Conservation (phyloP, 345 rosid species). For the Excoecaria agallocha region DNA sequence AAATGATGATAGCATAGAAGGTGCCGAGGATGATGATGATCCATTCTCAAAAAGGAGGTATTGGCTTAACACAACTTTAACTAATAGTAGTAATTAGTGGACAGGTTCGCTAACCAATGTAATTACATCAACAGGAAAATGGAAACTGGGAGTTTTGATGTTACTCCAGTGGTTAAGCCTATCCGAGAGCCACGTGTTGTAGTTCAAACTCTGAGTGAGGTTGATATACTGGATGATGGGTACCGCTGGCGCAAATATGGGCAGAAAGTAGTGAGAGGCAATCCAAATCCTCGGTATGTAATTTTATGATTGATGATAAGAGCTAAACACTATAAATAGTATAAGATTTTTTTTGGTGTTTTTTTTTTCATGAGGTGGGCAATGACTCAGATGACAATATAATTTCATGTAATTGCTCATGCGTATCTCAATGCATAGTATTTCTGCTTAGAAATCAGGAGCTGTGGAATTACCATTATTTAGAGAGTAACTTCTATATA, state of each 20-base stretch:
- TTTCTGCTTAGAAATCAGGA: neutral
- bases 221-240: constrained; percentile 97
- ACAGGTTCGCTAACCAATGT: constrained; percentile 20
- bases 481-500: neutral
- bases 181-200: constrained; percentile 98
- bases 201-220: constrained; percentile 95
- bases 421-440: neutral
- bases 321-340: neutral
- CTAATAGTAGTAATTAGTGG: constrained; percentile 8
- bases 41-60: constrained; percentile 83
- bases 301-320: constrained; percentile 2
- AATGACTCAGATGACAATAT: neutral
- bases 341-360: too few species aligned
- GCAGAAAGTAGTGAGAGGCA: constrained; percentile 96
- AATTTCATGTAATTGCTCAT: neutral
- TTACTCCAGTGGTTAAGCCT: constrained; percentile 90
- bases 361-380: neutral
- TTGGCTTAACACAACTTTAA: constrained; percentile 15
- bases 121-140: constrained; percentile 55
- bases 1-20: constrained; percentile 59
- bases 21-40: constrained; percentile 74
- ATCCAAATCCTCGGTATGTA: constrained; percentile 90
- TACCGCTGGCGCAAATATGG: constrained; percentile 99
- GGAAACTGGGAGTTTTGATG: constrained; percentile 64
- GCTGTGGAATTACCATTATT: neutral